Evolutionary conservation across 805 yeast genomes (phyloP).

Genomic region (Saturnispora halmiae): DNA sequence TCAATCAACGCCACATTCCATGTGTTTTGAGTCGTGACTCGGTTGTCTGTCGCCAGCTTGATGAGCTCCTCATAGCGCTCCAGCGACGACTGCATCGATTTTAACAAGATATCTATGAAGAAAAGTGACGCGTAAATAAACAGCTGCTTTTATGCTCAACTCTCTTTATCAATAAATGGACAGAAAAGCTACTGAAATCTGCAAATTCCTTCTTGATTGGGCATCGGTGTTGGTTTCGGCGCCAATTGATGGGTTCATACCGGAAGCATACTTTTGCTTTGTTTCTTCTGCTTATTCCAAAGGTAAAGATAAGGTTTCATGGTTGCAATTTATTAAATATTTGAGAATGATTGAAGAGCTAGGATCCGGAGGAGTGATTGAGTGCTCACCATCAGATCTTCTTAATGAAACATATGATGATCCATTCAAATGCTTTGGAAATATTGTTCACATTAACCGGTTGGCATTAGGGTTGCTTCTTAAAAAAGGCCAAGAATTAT

Average conservation of each 20-base stretch:
- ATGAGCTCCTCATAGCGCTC: conserved; percentile 65
- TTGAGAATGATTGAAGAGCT: conserved; percentile 20
- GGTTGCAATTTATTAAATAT: conserved; percentile 27
- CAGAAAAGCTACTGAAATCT: conserved; percentile 24
- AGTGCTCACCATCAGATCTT: conserved; percentile 22
- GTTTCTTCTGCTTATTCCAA: conserved; percentile 24
- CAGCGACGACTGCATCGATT: neutral
- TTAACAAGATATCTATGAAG: neutral
- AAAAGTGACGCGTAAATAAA: conserved; percentile 1
- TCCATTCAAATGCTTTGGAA: conserved; percentile 24
- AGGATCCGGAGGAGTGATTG: conserved; percentile 18
- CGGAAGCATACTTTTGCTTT: conserved; percentile 27
- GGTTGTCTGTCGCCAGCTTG: conserved; percentile 68
- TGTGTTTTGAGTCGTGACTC: conserved; percentile 78
- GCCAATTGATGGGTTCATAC: conserved; percentile 26
- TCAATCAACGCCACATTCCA: conserved; percentile 91
- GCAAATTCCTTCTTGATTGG: conserved; percentile 27
- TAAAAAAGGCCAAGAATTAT: conserved; percentile 10
- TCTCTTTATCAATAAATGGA: conserved; percentile 17
- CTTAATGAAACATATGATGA: conserved; percentile 20
- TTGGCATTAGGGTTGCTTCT: conserved; percentile 21
- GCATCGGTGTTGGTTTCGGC: conserved; percentile 22
- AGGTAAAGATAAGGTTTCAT: conserved; percentile 29
- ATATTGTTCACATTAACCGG: conserved; percentile 22
- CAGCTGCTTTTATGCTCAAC: conserved; percentile 1